Percentiles rank a stretch among this genome's conserved stretches.
These are phyloP conservation scores for Cryptosporidium canis DNA, from an alignment of 169 alveolate species.

Conservation along the genomic window DNA sequence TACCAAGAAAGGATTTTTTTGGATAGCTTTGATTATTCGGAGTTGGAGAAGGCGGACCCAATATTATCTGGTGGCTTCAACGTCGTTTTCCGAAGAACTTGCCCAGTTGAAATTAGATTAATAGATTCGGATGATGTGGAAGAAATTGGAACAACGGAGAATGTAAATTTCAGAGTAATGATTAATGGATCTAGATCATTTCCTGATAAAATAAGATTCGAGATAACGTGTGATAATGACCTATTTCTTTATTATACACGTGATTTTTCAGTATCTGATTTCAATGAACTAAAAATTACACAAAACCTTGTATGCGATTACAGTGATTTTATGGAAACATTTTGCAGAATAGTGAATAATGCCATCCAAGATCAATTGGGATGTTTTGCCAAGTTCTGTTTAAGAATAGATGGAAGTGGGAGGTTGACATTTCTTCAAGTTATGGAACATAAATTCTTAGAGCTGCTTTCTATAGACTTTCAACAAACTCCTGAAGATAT, in stretches of 20 bases:
- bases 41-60: constrained; percentile 56
- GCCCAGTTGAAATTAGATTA: constrained; percentile 48
- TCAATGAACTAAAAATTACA: constrained; percentile 15
- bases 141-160: constrained; percentile 64
- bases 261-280: constrained; percentile 10
- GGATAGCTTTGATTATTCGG: constrained; percentile 34
- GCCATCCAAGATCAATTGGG: constrained; percentile 38
- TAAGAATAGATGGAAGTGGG: constrained; percentile 54
- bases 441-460: constrained; percentile 50
- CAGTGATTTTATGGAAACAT: constrained; percentile 24
- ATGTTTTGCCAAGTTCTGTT: constrained; percentile 9
- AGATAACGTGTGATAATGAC: constrained; percentile 67
- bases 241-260: constrained; percentile 38
- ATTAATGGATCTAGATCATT: constrained; percentile 29
- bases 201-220: constrained; percentile 44
- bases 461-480: constrained; percentile 39
- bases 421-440: constrained; percentile 35
- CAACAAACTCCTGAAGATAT: constrained; percentile 35
- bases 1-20: constrained; percentile 5
- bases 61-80: constrained; percentile 18
- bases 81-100: constrained; percentile 37
- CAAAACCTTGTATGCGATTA: constrained; percentile 46
- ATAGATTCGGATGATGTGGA: constrained; percentile 41
- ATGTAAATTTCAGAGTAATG: constrained; percentile 58
- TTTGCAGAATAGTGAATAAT: constrained; percentile 60